Evolutionary conservation across 164 flowering plant species (phyloP).

Genomic region (Euptelea pleiosperma): DNA sequence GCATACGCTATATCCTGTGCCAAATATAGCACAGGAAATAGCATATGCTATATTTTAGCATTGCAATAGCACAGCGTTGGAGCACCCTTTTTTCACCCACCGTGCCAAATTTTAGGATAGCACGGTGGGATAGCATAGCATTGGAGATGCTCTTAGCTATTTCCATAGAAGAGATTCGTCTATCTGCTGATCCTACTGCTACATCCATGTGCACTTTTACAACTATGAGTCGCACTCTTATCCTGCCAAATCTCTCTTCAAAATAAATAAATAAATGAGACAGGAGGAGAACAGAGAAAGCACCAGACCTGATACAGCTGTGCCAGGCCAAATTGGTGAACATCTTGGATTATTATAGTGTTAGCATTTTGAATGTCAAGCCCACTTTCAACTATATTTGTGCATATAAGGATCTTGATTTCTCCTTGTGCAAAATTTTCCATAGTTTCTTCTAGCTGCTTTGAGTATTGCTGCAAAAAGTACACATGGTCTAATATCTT

Average conservation of each 20-base stretch:
- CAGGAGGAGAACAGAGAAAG: conserved; percentile 1
- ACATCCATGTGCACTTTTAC: background rate
- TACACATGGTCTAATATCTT: background rate
- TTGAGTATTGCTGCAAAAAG: conserved; percentile 81
- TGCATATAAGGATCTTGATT: conserved; percentile 79
- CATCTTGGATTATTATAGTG: conserved; percentile 92
- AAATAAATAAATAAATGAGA: background rate
- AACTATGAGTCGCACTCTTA: background rate
- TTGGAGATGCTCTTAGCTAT: too few relatives aligned
- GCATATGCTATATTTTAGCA: too few relatives aligned
- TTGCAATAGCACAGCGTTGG: too few relatives aligned
- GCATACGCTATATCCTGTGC: too few relatives aligned
- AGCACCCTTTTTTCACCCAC: too few relatives aligned
- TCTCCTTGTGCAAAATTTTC: conserved; percentile 78
- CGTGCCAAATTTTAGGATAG: too few relatives aligned
- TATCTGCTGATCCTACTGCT: background rate
- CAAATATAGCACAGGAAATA: too few relatives aligned
- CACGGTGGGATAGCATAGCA: too few relatives aligned
- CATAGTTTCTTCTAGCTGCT: conserved; percentile 93
- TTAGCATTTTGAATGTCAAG: conserved; percentile 98
- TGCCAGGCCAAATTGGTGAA: conserved; percentile 94
- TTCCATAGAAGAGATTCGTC: background rate
- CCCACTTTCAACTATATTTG: conserved; percentile 98
- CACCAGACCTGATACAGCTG: conserved; percentile 83
- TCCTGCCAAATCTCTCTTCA: background rate